Evolutionary conservation across 345 rosid genomes (phyloP), one percentile per base, ranked within the genome.

Genomic region (Dovyalis caffra): DNA sequence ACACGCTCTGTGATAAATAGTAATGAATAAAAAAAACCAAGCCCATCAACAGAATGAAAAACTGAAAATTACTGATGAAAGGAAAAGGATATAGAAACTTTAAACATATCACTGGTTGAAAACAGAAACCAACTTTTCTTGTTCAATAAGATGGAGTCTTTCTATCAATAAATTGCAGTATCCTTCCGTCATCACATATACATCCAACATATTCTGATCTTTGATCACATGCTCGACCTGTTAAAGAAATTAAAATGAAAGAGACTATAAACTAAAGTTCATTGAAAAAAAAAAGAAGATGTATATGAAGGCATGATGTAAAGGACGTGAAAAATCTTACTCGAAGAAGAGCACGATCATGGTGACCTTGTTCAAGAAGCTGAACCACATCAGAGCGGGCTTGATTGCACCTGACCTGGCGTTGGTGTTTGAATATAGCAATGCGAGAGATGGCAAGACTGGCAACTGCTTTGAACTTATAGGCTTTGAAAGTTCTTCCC

Each of bases 191-290:
- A 91, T 83, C 74, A 71, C 72, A 77, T 84, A 88, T 29, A 83
- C 97, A 70, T 94, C 97, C 63, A 94, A 73, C 83, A 85, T 85
- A 70, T 88, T 88, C 71, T 89, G 97, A 63, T 90, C 97, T 80
- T 84, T 90, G 43, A 91, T 81, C 74, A 91, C 89, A 35, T 80
- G 84, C 80, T 90, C 95, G 49, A 85, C 92, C 95, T 90, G 82
- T 62, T 64, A 23, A 23, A n/a, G 1, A 58, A 21, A 10, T 7
- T 35, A 18, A 4, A 66, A 43, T 29, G 8, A 26, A 20, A 9
- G 58, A 66, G 35, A 10, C 6, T 2, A n/a, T 21, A 25, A 26
- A 60, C 8, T 2, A 6, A 26, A 12, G 8, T 23, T 10, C 21
- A 34, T 6, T 2, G 8, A 63, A 1, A 11, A 6, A 65, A 4